Percentiles rank a stretch among this genome's conserved stretches.
These are phyloP conservation scores for Kwoniella heveanensis DNA, from an alignment of 768 basidiomycete genomes.

Conservation along the genomic window DNA sequence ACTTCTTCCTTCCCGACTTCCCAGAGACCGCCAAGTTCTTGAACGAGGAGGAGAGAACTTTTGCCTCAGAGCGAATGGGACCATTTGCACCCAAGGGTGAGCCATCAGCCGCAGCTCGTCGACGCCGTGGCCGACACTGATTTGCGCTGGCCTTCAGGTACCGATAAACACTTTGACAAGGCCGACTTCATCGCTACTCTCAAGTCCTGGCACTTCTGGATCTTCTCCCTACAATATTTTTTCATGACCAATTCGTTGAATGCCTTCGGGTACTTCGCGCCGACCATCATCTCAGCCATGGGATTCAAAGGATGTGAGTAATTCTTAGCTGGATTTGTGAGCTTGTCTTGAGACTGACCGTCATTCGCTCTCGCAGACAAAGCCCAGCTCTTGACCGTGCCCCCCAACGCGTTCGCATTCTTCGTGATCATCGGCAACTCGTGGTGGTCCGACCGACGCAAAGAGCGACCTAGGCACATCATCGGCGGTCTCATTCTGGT, in stretches of 20 bases:
- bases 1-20: slow-evolving; percentile 35
- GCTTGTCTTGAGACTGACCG: not conserved
- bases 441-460: slow-evolving; percentile 38
- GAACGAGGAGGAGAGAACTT: slow-evolving; percentile 31
- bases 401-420: slow-evolving; percentile 38
- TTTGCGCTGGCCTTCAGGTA: slow-evolving; percentile 4
- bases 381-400: slow-evolving; percentile 36
- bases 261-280: slow-evolving; percentile 32
- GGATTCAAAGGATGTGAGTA: slow-evolving; percentile 44
- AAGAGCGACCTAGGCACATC: slow-evolving; percentile 44
- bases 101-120: not conserved
- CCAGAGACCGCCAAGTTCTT: slow-evolving; percentile 43
- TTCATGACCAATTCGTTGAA: slow-evolving; percentile 19
- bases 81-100: slow-evolving; percentile 29
- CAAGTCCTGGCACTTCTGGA: slow-evolving; percentile 26
- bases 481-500: slow-evolving; percentile 39
- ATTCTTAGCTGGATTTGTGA: no score
- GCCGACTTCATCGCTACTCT: slow-evolving; percentile 28
- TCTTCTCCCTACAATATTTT: slow-evolving; percentile 21
- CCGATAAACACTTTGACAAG: slow-evolving; percentile 37
- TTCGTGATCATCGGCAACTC: slow-evolving; percentile 48
- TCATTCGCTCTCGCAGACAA: slow-evolving; percentile 14
- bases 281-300: slow-evolving; percentile 27
- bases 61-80: slow-evolving; percentile 27
- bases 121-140: not conserved